Base-by-base conservation (phyloP, 73 alveolate species). In the Durusdinium trenchii region DNA sequence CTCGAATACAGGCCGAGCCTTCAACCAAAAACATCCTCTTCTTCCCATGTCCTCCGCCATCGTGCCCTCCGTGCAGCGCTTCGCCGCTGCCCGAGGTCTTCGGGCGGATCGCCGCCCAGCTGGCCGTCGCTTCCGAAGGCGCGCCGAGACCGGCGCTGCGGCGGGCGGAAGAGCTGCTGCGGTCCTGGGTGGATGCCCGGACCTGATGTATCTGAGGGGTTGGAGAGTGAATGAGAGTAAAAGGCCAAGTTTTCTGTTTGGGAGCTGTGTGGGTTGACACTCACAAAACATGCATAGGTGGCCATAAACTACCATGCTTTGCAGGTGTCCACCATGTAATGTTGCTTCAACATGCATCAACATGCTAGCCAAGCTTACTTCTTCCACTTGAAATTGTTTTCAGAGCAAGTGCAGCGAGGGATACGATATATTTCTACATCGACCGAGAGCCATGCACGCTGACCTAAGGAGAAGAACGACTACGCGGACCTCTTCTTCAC, bases 401-500 rank as follows among this genome's bases (percentile, higher is more conserved):
- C 60, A 40, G 86, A 4, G 12, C 5, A 64, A 23, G 78, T 35
- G 16, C 38, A 64, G 38, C 42, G 9, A 64, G 7, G 7, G 32
- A 64, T 64, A 64, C 32, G 9, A 64, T 64, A 64, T 64, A 64
- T 64, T 23, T 64, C 16, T 64, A 64, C 38, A 64, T 64, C 16
- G 16, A 64, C 32, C 16, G 16, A 64, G 9, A 64, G 20, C 16
- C 78, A 64, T 64, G 32, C 38, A 64, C 42, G 32, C 69, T 23
- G 69, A 57, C 23, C 91, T 14, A 50, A 81, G 91, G 91, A 45
- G 48, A 84, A 51, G 76, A 84, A 84, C 76, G 94, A 84, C 75
- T 84, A 84, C 38, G 76, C 54, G 48, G 94, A 84, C 94, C 94
- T 84, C 42, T 84, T 84, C 76, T 84, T 84, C 51, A 84, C 76